A percentile compares a stretch with the other conserved stretches of the same genome.
Evolutionary conservation across 2,329 filamentous ascomycete species (phyloP).

Genomic region (Exophiala sp.): DNA sequence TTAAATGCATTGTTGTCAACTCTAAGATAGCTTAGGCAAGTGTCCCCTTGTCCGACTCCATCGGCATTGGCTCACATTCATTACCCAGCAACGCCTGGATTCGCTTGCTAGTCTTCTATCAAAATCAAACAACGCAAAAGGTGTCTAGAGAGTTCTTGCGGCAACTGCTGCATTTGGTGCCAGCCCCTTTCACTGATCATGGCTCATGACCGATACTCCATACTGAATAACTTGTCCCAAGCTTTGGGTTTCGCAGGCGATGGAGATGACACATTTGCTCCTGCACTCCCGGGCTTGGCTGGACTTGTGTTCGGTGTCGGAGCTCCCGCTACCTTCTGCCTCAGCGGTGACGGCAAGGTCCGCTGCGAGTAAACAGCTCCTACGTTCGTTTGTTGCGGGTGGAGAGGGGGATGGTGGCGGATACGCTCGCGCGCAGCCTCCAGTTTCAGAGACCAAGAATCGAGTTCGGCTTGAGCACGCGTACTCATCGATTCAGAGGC

Average conservation of each 20-base stretch:
- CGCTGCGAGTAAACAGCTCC: conserved; percentile 3
- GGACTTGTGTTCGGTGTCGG: conserved; percentile 12
- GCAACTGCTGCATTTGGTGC: too few relatives aligned
- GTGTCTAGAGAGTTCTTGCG: too few relatives aligned
- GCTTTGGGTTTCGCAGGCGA: conserved; percentile 30
- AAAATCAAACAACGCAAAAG: too few relatives aligned
- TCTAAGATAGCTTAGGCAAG: too few relatives aligned
- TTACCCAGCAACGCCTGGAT: too few relatives aligned
- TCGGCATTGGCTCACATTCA: too few relatives aligned
- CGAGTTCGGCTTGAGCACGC: not conserved
- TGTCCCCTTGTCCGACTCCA: too few relatives aligned
- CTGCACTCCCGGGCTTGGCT: conserved; percentile 2
- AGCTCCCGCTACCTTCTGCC: conserved; percentile 4
- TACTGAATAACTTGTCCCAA: conserved; percentile 42
- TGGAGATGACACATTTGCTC: conserved; percentile 9
- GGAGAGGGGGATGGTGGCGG: conserved; percentile 1
- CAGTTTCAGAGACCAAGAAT: too few relatives aligned
- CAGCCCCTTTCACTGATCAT: not conserved
- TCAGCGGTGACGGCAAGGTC: conserved; percentile 11
- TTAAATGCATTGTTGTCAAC: too few relatives aligned
- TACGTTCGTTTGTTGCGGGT: conserved; percentile 2
- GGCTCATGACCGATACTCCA: conserved; percentile 35
- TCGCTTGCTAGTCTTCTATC: too few relatives aligned
- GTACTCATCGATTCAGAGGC: not conserved
- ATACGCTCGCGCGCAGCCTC: not conserved